phyloP scores from a whole-genome alignment of 2,329 filamentous ascomycete genomes.

The Phialemoniopsis sp. region DNA sequence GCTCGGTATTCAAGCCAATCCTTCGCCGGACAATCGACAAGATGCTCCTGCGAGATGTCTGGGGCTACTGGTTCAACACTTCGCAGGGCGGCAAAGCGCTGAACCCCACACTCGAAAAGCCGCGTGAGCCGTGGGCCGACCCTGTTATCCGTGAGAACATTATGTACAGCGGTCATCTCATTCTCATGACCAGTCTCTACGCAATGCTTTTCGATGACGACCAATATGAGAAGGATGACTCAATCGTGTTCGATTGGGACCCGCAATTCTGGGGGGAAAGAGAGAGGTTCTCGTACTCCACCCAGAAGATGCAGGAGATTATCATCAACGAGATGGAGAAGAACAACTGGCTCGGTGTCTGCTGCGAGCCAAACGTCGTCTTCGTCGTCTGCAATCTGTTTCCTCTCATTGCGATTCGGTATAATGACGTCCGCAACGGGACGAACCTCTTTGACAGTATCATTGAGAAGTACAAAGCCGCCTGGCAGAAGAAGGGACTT shows the following conservation, averaged over 20 bases:
- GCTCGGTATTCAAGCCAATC: conserved; percentile 24
- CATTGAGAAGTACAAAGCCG: conserved; percentile 27
- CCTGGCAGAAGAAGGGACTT: too few relatives aligned
- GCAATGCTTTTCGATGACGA: conserved; percentile 36
- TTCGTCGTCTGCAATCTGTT: conserved; percentile 37
- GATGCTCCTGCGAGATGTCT: too few relatives aligned
- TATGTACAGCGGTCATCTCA: conserved; percentile 13
- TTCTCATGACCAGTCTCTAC: not conserved
- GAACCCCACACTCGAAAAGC: too few relatives aligned
- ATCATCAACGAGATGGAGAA: conserved; percentile 29
- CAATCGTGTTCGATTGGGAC: conserved; percentile 28
- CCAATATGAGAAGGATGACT: conserved; percentile 24
- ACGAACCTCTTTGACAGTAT: conserved; percentile 21
- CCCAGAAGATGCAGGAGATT: conserved; percentile 21
- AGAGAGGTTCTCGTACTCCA: conserved; percentile 25
- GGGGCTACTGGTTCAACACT: too few relatives aligned
- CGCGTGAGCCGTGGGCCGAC: too few relatives aligned
- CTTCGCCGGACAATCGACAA: conserved; percentile 28
- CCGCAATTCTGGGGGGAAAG: conserved; percentile 30
- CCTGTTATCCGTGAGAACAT: too few relatives aligned
- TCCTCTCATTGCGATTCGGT: conserved; percentile 17
- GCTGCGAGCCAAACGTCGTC: conserved; percentile 34
- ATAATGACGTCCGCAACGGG: conserved; percentile 19
- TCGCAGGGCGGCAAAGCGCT: too few relatives aligned
- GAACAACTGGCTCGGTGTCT: conserved; percentile 31